phyloP scores from a whole-genome alignment of 1,139 yeast genomes.

The Hemisphaericaspora xylofermentans region DNA sequence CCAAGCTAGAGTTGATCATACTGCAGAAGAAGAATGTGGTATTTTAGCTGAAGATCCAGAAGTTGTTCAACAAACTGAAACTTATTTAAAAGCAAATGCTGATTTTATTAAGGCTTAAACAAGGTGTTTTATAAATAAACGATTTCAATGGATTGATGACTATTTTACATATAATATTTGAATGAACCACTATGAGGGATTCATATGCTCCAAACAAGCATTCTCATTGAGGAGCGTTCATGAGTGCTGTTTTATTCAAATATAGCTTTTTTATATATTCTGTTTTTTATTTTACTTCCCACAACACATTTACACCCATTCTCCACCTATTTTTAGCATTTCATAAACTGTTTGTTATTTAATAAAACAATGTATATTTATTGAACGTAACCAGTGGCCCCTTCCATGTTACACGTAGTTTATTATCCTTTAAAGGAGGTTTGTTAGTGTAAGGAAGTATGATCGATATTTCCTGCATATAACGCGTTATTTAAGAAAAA shows the following conservation, averaged over 20 bases:
- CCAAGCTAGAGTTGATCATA: constrained; percentile 42
- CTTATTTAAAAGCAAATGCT: constrained; percentile 37
- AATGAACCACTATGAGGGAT: no score
- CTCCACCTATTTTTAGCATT: background rate
- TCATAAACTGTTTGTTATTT: background rate
- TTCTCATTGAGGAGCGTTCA: background rate
- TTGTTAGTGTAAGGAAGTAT: background rate
- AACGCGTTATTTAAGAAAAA: background rate
- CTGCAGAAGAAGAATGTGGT: constrained; percentile 43
- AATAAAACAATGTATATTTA: constrained; percentile 5
- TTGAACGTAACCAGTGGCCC: no score
- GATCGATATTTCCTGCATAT: constrained; percentile 2
- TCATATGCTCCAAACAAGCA: no score
- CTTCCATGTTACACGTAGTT: no score
- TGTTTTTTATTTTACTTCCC: background rate
- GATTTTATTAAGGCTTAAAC: constrained; percentile 37
- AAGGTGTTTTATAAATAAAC: background rate
- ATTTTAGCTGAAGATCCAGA: constrained; percentile 34
- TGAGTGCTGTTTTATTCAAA: no score
- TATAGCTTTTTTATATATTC: background rate
- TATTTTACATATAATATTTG: background rate
- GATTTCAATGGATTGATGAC: background rate
- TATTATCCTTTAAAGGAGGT: no score
- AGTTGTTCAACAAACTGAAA: constrained; percentile 29
- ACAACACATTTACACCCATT: background rate